phyloP scores from a whole-genome alignment of 2,329 filamentous ascomycete species.

The Huntiella moniliformis region DNA sequence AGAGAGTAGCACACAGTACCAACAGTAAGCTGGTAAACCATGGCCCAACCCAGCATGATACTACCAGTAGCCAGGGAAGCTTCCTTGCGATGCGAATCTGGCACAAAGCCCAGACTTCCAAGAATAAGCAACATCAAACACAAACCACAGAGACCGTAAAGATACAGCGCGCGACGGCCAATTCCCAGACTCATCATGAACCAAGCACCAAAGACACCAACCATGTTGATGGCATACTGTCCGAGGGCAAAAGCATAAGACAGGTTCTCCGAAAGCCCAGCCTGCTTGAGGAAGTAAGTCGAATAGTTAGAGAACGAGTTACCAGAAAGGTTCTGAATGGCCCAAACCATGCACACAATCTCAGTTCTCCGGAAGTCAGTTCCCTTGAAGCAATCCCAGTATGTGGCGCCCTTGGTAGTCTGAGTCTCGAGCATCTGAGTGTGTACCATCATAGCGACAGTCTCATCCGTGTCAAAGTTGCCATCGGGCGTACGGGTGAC shows the following conservation, averaged over 20 bases:
- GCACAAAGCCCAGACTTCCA: conserved; percentile 64
- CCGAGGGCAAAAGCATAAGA: conserved; percentile 44
- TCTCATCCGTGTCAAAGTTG: conserved; percentile 66
- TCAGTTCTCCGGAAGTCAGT: conserved; percentile 60
- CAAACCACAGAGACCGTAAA: conserved; percentile 56
- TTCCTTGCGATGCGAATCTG: conserved; percentile 34
- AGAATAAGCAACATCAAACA: conserved; percentile 63
- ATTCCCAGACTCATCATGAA: conserved; percentile 56
- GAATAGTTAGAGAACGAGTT: conserved; percentile 48
- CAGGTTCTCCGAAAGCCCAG: conserved; percentile 31
- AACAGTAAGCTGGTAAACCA: conserved; percentile 72
- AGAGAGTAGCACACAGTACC: conserved; percentile 82
- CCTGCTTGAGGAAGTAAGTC: conserved; percentile 42
- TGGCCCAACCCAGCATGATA: conserved; percentile 68
- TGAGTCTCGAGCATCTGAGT: conserved; percentile 64
- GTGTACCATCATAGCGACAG: conserved; percentile 80
- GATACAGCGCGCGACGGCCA: conserved; percentile 57
- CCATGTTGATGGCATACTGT: conserved; percentile 55
- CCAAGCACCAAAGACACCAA: conserved; percentile 67
- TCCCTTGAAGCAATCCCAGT: conserved; percentile 70
- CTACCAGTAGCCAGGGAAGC: conserved; percentile 61
- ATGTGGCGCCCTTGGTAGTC: conserved; percentile 55
- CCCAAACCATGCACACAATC: conserved; percentile 46
- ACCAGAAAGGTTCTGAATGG: conserved; percentile 43
- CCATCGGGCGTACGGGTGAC: conserved; percentile 45